Conservation (phyloP, 2,329 filamentous ascomycete species). For the Hortaea sp. region DNA sequence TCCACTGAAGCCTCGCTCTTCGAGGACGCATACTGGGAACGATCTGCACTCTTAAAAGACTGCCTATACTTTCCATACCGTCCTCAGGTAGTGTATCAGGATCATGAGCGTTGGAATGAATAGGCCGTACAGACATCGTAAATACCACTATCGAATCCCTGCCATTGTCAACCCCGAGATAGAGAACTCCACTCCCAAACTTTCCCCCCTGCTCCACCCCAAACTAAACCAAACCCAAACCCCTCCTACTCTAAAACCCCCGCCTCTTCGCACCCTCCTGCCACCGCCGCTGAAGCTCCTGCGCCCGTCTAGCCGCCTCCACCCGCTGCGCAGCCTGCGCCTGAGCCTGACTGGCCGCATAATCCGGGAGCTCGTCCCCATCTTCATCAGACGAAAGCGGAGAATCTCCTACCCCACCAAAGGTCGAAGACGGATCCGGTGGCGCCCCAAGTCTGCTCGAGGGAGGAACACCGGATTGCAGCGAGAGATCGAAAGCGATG, state of each 20-base stretch:
- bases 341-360: constrained; percentile 38
- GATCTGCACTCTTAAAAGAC: too few relatives aligned
- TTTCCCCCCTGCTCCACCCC: too few relatives aligned
- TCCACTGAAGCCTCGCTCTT: too few relatives aligned
- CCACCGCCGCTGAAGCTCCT: constrained; percentile 37
- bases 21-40: too few relatives aligned
- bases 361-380: constrained; percentile 36
- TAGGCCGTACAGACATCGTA: too few relatives aligned
- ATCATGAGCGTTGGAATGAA: too few relatives aligned
- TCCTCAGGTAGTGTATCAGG: too few relatives aligned
- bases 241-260: neutral
- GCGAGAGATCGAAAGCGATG: constrained; percentile 13
- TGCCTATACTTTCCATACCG: too few relatives aligned
- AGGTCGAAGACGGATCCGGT: neutral
- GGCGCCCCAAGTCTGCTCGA: neutral
- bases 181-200: too few relatives aligned
- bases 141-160: too few relatives aligned
- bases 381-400: constrained; percentile 15
- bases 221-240: neutral
- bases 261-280: constrained; percentile 14
- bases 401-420: constrained; percentile 1
- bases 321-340: constrained; percentile 29
- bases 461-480: constrained; percentile 8
- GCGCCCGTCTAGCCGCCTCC: constrained; percentile 34
- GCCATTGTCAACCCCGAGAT: too few relatives aligned